These are phyloP conservation scores for Staphylotrichum longicolle DNA, from an alignment of 495 filamentous ascomycete genomes.

Conservation along the genomic window DNA sequence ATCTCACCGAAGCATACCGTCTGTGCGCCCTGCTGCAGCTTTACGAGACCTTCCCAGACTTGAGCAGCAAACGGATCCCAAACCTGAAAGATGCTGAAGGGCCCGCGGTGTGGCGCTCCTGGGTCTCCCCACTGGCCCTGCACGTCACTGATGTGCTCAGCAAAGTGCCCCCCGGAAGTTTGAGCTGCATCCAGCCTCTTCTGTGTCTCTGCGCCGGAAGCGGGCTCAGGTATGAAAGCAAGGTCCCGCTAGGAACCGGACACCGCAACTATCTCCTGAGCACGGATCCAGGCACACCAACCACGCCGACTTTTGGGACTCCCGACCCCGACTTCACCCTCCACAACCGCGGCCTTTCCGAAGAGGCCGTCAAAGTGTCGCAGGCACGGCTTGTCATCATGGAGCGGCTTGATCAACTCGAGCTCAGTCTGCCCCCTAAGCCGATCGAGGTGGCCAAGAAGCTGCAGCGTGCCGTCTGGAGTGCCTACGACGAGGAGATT, in stretches of 20 bases:
- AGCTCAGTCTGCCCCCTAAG: conserved; percentile 34
- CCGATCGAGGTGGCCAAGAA: conserved; percentile 37
- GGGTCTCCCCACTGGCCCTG: conserved; percentile 31
- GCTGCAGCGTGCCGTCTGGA: conserved; percentile 34
- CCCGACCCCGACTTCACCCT: background rate
- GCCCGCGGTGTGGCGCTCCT: conserved; percentile 26
- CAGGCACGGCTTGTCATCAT: conserved; percentile 31
- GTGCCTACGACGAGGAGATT: conserved; percentile 35
- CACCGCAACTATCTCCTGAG: conserved; percentile 23
- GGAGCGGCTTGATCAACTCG: conserved; percentile 31
- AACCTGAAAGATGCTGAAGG: conserved; percentile 20
- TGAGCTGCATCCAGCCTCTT: conserved; percentile 37
- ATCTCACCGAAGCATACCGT: conserved; percentile 35
- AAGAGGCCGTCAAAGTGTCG: conserved; percentile 27
- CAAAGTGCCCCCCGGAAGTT: conserved; percentile 22
- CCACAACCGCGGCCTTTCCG: conserved; percentile 11
- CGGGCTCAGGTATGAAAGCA: conserved; percentile 32
- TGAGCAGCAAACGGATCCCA: conserved; percentile 29
- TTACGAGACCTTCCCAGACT: conserved; percentile 36
- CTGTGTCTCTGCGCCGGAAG: conserved; percentile 37
- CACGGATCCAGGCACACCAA: conserved; percentile 9
- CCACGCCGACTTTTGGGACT: background rate
- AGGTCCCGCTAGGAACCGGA: conserved; percentile 22
- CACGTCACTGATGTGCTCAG: conserved; percentile 30
- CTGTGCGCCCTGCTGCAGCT: conserved; percentile 35